Conservation (phyloP, 2,329 filamentous ascomycete genomes). For the Microascus cirrosus region DNA sequence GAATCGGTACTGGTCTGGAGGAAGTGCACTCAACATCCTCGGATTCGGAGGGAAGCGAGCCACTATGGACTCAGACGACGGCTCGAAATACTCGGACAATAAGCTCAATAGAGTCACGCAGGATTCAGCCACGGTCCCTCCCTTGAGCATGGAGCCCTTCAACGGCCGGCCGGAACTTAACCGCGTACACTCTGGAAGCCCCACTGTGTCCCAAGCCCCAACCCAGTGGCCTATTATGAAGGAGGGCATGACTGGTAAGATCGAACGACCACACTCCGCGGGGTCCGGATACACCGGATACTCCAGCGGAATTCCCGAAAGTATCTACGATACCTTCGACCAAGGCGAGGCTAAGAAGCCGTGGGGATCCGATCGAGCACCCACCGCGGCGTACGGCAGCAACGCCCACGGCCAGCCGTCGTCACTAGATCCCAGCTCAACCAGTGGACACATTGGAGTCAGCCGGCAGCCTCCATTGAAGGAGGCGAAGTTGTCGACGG, state of each 20-base stretch:
- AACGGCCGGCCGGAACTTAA: constrained; percentile 52
- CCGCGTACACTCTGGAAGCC: constrained; percentile 57
- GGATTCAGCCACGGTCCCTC: constrained; percentile 59
- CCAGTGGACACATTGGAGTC: constrained; percentile 18
- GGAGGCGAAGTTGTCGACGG: constrained; percentile 40
- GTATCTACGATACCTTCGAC: constrained; percentile 46
- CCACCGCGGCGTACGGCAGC: constrained; percentile 38
- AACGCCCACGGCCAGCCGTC: constrained; percentile 23
- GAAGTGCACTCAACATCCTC: constrained; percentile 55
- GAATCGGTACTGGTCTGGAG: constrained; percentile 69
- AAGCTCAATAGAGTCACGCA: constrained; percentile 39
- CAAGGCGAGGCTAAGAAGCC: constrained; percentile 29
- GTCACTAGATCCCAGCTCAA: constrained; percentile 12
- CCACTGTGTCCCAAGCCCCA: constrained; percentile 50
- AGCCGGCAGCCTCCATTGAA: constrained; percentile 39
- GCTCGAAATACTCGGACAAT: constrained; percentile 41
- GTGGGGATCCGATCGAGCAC: constrained; percentile 38
- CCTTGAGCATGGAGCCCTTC: constrained; percentile 42
- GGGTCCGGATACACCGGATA: constrained; percentile 39
- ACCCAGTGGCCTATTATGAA: constrained; percentile 36
- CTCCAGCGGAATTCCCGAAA: constrained; percentile 56
- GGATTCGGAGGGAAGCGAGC: constrained; percentile 42
- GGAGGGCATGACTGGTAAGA: constrained; percentile 49
- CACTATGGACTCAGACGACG: constrained; percentile 42
- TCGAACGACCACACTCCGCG: constrained; percentile 43